These are phyloP conservation scores for Holtermannia corniformis DNA, from an alignment of 768 basidiomycete genomes.

Conservation along the genomic window DNA sequence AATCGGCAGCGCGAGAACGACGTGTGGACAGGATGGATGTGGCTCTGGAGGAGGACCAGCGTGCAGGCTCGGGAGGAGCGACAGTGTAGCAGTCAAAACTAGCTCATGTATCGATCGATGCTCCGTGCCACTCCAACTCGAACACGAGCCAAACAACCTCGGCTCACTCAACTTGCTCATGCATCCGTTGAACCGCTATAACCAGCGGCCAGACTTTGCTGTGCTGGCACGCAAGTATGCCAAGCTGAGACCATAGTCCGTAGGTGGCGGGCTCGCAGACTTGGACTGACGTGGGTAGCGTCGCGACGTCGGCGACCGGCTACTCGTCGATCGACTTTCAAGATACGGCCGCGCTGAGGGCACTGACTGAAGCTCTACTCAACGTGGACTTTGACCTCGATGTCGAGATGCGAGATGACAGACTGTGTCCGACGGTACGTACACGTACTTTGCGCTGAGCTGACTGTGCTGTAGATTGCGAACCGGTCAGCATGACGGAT, in stretches of 20 bases:
- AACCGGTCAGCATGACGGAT: constrained; percentile 19
- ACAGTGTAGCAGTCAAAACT: neutral
- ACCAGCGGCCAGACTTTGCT: constrained; percentile 51
- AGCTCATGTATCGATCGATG: neutral
- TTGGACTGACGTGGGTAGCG: constrained; percentile 7
- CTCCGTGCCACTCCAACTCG: no score
- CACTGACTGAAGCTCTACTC: constrained; percentile 69
- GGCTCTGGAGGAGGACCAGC: constrained; percentile 33
- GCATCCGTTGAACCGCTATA: constrained; percentile 49
- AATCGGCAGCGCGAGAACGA: constrained; percentile 5
- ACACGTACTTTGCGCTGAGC: neutral
- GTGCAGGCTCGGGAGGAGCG: neutral
- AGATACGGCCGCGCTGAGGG: constrained; percentile 59
- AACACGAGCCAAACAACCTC: neutral
- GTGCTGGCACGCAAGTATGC: constrained; percentile 53
- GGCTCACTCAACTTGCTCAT: constrained; percentile 12
- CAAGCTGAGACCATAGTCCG: constrained; percentile 52
- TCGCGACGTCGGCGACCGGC: constrained; percentile 12
- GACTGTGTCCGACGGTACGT: constrained; percentile 79
- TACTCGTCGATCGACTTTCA: constrained; percentile 62
- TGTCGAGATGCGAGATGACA: constrained; percentile 55
- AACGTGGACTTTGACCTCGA: constrained; percentile 61
- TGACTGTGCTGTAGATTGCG: constrained; percentile 19
- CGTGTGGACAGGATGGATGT: constrained; percentile 17
- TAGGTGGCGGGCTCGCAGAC: neutral